These are phyloP conservation scores for Silene noctiflora DNA, from an alignment of 179 eudicot genomes.

Conservation along the genomic window DNA sequence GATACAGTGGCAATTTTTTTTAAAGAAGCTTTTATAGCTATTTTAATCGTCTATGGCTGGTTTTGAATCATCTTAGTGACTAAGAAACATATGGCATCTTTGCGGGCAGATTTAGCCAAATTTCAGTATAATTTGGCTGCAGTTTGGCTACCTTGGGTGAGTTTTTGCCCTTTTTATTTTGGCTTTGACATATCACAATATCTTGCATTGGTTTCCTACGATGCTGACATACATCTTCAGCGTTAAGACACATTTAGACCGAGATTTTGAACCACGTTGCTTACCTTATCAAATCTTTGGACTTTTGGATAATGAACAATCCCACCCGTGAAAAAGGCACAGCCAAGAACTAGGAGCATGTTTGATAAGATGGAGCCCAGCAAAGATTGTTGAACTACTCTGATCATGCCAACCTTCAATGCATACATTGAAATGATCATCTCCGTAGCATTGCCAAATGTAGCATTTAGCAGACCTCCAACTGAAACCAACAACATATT, in stretches of 20 bases:
- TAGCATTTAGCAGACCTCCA: slow-evolving; percentile 96
- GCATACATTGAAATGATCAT: slow-evolving; percentile 94
- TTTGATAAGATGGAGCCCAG: slow-evolving; percentile 93
- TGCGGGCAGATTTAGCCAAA: neutral
- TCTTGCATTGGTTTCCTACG: neutral
- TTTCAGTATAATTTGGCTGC: neutral
- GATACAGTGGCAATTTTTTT: neutral
- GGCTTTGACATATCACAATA: neutral
- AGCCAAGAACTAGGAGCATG: slow-evolving; percentile 92
- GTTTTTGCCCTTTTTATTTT: neutral
- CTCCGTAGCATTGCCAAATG: slow-evolving; percentile 96
- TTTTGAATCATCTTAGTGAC: neutral
- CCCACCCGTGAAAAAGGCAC: slow-evolving; percentile 94
- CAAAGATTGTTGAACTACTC: slow-evolving; percentile 91
- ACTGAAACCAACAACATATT: slow-evolving; percentile 43
- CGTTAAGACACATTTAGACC: neutral
- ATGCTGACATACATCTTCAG: neutral
- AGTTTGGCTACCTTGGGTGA: neutral
- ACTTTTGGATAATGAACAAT: slow-evolving; percentile 58
- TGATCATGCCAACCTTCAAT: slow-evolving; percentile 76
- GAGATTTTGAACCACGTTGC: neutral
- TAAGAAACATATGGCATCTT: neutral
- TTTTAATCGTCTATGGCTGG: neutral
- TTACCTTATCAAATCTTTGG: slow-evolving; percentile 83
- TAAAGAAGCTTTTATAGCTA: neutral